phyloP scores from a whole-genome alignment of 2,329 filamentous ascomycete genomes.

The Apiospora rasikravindrae region DNA sequence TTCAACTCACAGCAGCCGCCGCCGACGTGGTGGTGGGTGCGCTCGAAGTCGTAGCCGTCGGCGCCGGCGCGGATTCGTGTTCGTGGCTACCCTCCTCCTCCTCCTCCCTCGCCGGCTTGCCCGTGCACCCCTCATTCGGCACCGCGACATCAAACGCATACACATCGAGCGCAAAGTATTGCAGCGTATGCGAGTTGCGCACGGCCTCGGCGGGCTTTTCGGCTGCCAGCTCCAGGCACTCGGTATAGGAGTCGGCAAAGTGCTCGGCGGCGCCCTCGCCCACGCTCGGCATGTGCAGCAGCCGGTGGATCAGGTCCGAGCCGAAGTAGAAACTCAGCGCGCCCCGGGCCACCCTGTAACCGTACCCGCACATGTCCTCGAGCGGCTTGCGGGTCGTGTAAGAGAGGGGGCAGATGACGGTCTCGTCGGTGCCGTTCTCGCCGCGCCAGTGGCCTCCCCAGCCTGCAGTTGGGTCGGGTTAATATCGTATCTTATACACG shows the following conservation, averaged over 20 bases:
- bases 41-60: constrained; percentile 23
- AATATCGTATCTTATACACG: background rate
- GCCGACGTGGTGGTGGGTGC: background rate
- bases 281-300: constrained; percentile 66
- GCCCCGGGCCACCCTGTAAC: constrained; percentile 64
- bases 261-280: constrained; percentile 66
- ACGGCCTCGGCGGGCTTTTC: constrained; percentile 52
- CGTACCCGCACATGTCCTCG: constrained; percentile 63
- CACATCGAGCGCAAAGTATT: constrained; percentile 72
- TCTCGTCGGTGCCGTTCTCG: constrained; percentile 67
- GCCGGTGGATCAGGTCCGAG: constrained; percentile 69
- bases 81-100: constrained; percentile 19
- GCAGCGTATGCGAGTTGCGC: constrained; percentile 65
- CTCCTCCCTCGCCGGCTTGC: constrained; percentile 38
- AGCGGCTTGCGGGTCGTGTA: constrained; percentile 63
- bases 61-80: background rate
- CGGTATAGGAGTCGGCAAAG: constrained; percentile 63
- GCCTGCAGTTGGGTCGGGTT: constrained; percentile 42
- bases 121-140: constrained; percentile 66
- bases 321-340: constrained; percentile 68
- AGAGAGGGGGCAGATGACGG: constrained; percentile 71
- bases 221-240: constrained; percentile 57
- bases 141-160: constrained; percentile 70
- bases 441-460: constrained; percentile 75
- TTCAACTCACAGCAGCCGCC: background rate